A percentile compares a stretch with the other conserved stretches of the same genome.
phyloP scores from a whole-genome alignment of 1,139 yeast genomes.

The Taiozyma sp. region DNA sequence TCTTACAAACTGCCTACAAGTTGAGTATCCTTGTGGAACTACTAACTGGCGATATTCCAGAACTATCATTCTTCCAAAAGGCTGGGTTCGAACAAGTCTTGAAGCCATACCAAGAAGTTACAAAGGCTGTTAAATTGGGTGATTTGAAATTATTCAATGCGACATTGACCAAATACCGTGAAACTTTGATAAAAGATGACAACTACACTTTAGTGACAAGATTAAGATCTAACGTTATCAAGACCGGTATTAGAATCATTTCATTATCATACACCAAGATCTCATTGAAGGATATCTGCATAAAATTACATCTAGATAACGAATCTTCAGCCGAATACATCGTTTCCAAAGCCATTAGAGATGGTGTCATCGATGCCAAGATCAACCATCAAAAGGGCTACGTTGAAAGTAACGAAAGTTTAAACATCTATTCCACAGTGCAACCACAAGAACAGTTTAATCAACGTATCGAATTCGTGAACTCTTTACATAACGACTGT shows the following conservation, averaged over 20 bases:
- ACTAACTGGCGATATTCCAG: constrained; percentile 98
- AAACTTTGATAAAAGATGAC: constrained; percentile 66
- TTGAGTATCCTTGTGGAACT: constrained; percentile 84
- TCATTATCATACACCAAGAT: constrained; percentile 89
- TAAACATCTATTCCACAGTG: constrained; percentile 82
- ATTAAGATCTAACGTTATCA: constrained; percentile 93
- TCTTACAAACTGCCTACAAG: constrained; percentile 86
- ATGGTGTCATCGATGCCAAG: constrained; percentile 94
- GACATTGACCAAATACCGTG: constrained; percentile 64
- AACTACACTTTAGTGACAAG: constrained; percentile 83
- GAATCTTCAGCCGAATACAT: constrained; percentile 97
- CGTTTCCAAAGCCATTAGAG: constrained; percentile 94
- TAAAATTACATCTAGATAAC: constrained; percentile 85
- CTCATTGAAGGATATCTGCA: constrained; percentile 85
- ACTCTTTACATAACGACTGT: constrained; percentile 84
- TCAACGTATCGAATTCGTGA: constrained; percentile 91
- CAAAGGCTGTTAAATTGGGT: constrained; percentile 91
- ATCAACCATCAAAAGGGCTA: constrained; percentile 89
- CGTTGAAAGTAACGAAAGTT: constrained; percentile 85
- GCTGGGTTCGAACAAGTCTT: constrained; percentile 53
- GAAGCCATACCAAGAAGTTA: constrained; percentile 79
- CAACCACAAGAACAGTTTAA: constrained; percentile 88
- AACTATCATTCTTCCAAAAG: constrained; percentile 73
- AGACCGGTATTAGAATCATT: constrained; percentile 94
- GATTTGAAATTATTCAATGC: constrained; percentile 79